Conservation (phyloP, 768 basidiomycete genomes). For the Tulasnella sp. region DNA sequence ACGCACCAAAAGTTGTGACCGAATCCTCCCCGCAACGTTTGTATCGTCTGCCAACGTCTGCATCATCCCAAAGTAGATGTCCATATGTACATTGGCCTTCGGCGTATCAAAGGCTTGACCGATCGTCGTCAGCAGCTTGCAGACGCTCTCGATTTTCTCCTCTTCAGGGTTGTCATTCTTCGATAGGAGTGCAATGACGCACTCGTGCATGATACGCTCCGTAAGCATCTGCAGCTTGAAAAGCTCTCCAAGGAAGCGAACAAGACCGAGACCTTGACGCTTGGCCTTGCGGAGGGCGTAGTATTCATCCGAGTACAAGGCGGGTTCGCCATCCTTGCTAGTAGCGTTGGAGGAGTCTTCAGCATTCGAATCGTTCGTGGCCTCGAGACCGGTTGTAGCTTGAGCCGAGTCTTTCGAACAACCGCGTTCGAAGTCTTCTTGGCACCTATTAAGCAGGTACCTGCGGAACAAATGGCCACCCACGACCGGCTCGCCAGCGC, state of each 20-base stretch:
- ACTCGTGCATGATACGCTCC: constrained; percentile 98
- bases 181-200: constrained; percentile 85
- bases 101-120: constrained; percentile 78
- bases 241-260: constrained; percentile 97
- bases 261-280: constrained; percentile 93
- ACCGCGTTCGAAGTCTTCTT: constrained; percentile 96
- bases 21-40: constrained; percentile 83
- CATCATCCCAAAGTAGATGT: constrained; percentile 92
- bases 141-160: constrained; percentile 95
- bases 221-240: constrained; percentile 99
- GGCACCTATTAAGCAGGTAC: constrained; percentile 94
- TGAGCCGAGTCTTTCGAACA: constrained; percentile 87
- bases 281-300: constrained; percentile 96
- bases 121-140: constrained; percentile 89
- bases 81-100: constrained; percentile 84
- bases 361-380: constrained; percentile 76
- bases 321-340: constrained; percentile 57
- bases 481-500: constrained; percentile 84
- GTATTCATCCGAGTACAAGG: constrained; percentile 92
- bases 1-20: constrained; percentile 91
- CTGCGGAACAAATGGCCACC: constrained; percentile 96
- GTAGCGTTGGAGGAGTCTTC: constrained; percentile 51
- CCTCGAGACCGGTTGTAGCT: constrained; percentile 82
- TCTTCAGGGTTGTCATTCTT: constrained; percentile 96
- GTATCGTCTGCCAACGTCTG: constrained; percentile 72